Percentiles rank a stretch among this genome's conserved stretches.
Evolutionary conservation across 805 yeast species (phyloP).

Genomic region (Suhomyces sp.): DNA sequence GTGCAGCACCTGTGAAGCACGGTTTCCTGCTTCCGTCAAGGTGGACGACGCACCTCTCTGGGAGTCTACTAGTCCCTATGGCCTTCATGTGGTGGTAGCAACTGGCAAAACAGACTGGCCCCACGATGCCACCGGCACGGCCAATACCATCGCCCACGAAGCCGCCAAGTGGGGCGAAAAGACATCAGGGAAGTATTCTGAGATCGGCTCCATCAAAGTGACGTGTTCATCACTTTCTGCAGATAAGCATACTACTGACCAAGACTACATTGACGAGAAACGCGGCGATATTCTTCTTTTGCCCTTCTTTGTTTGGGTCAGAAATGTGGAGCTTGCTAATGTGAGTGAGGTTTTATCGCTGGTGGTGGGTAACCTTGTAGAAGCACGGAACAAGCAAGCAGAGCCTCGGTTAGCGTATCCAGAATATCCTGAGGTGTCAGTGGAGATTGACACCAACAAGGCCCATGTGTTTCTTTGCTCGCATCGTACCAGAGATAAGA

Average conservation of each 20-base stretch:
- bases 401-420: constrained; percentile 8
- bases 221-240: constrained; percentile 55
- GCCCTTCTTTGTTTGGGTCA: constrained; percentile 74
- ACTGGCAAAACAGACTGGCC: constrained; percentile 87
- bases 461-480: constrained; percentile 77
- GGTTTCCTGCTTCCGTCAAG: constrained; percentile 50
- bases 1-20: constrained; percentile 53
- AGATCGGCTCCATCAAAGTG: constrained; percentile 41
- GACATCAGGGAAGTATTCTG: constrained; percentile 13
- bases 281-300: constrained; percentile 62
- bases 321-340: constrained; percentile 42
- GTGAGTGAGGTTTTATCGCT: constrained; percentile 44
- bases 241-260: constrained; percentile 38
- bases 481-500: constrained; percentile 84
- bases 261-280: constrained; percentile 39
- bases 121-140: constrained; percentile 58
- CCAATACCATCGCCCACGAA: constrained; percentile 44
- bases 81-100: constrained; percentile 72
- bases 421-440: constrained; percentile 25
- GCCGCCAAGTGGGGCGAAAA: constrained; percentile 37
- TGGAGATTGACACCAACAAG: constrained; percentile 31
- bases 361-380: constrained; percentile 41
- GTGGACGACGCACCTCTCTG: constrained; percentile 48
- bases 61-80: constrained; percentile 68
- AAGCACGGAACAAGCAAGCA: constrained; percentile 12